Evolutionary conservation across 2,329 filamentous ascomycete genomes (phyloP).

Genomic region (Diaporthe humulicola): DNA sequence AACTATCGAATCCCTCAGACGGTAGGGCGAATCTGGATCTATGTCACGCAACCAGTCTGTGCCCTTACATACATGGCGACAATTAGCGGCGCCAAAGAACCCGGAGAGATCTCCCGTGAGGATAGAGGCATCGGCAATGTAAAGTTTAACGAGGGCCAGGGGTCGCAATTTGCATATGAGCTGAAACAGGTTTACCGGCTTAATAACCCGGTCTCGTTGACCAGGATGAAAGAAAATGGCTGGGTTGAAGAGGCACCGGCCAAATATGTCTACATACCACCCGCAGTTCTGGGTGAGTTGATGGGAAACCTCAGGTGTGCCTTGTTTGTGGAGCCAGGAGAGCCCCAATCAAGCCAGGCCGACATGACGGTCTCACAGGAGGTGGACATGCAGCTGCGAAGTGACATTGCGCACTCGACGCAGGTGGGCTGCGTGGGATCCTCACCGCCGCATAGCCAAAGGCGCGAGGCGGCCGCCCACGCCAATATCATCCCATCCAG

Average conservation of each 20-base stretch:
- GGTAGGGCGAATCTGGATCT: slow-evolving; percentile 74
- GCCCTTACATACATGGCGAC: slow-evolving; percentile 71
- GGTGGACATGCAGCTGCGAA: slow-evolving; percentile 63
- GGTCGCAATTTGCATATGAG: slow-evolving; percentile 64
- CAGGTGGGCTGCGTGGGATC: slow-evolving; percentile 38
- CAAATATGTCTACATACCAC: slow-evolving; percentile 67
- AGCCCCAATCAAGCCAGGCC: slow-evolving; percentile 43
- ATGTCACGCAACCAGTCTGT: slow-evolving; percentile 60
- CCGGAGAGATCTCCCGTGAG: slow-evolving; percentile 60
- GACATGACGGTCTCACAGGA: slow-evolving; percentile 63
- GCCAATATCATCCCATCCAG: slow-evolving; percentile 10
- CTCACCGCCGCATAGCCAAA: slow-evolving; percentile 1
- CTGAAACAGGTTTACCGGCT: slow-evolving; percentile 72
- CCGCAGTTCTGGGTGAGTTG: slow-evolving; percentile 68
- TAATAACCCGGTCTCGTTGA: slow-evolving; percentile 68
- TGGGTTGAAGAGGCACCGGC: slow-evolving; percentile 66
- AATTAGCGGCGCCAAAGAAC: slow-evolving; percentile 60
- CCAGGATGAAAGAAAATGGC: slow-evolving; percentile 66
- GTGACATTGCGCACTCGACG: slow-evolving; percentile 54
- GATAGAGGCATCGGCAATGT: slow-evolving; percentile 61
- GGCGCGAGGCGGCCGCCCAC: neutral
- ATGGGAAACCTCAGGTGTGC: slow-evolving; percentile 69
- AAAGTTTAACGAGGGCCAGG: slow-evolving; percentile 61
- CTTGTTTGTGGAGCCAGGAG: slow-evolving; percentile 55
- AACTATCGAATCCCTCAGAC: slow-evolving; percentile 66